Percentiles rank a stretch among this genome's conserved stretches.
Evolutionary conservation across 164 flowering plant species (phyloP).

Genomic region (Umbellularia californica): DNA sequence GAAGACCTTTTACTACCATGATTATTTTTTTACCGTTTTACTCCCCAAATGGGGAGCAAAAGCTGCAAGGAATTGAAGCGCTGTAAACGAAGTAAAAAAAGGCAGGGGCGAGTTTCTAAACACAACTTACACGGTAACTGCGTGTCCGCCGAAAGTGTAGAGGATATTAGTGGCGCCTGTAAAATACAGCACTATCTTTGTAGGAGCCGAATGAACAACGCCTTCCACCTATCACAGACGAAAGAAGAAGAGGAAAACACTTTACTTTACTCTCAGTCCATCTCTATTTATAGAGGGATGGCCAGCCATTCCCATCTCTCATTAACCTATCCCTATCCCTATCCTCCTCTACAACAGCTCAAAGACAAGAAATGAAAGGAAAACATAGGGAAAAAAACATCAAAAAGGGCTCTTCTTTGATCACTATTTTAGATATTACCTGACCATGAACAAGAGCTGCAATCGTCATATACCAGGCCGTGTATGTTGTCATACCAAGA

Average conservation of each 20-base stretch:
- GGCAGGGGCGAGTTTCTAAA: not conserved
- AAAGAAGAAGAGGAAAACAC: not conserved
- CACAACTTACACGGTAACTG: slow-evolving; percentile 65
- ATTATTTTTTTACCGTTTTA: too few species aligned
- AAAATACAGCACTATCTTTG: slow-evolving; percentile 73
- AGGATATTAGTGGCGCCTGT: slow-evolving; percentile 95
- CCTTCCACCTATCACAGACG: slow-evolving; percentile 44
- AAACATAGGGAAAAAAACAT: not conserved
- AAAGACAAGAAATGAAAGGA: not conserved
- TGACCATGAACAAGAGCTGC: slow-evolving; percentile 81
- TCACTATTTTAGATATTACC: slow-evolving; percentile 28
- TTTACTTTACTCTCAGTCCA: too few species aligned
- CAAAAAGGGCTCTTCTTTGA: not conserved
- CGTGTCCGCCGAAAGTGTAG: slow-evolving; percentile 95
- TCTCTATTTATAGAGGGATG: not conserved
- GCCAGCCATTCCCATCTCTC: not conserved
- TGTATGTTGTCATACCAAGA: slow-evolving; percentile 94
- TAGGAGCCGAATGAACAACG: slow-evolving; percentile 70
- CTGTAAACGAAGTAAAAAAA: slow-evolving; percentile 10
- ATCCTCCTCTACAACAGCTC: not conserved
- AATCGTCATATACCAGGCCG: slow-evolving; percentile 88
- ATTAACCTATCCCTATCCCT: not conserved
- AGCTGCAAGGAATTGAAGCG: slow-evolving; percentile 2
- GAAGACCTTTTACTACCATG: too few species aligned
- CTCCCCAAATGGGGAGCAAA: slow-evolving; percentile 11